A percentile compares a stretch with the other conserved stretches of the same genome.
phyloP scores from a whole-genome alignment of 805 yeast genomes.

The Pichia rugopelliculosa region DNA sequence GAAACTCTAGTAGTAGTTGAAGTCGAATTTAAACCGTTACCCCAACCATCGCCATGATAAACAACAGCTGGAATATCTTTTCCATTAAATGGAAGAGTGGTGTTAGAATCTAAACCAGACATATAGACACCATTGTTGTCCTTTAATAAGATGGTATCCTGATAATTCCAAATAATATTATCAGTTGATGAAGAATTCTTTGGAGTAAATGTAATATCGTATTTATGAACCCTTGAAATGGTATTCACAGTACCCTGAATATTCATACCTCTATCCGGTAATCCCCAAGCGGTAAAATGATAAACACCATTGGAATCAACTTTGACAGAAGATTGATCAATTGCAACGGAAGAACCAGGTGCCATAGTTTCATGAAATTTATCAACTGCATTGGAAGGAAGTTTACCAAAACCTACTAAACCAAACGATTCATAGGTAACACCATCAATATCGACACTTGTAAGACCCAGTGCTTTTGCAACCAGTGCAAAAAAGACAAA shows the following conservation, averaged over 20 bases:
- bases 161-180: conserved; percentile 23
- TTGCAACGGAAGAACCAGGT: conserved; percentile 26
- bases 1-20: conserved; percentile 23
- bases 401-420: conserved; percentile 24
- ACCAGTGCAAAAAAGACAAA: conserved; percentile 7
- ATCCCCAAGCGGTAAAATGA: conserved; percentile 23
- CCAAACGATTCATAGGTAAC: conserved; percentile 22
- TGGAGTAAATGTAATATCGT: conserved; percentile 22
- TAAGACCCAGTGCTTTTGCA: conserved; percentile 9
- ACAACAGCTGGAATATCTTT: conserved; percentile 22
- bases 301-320: conserved; percentile 20
- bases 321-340: conserved; percentile 20
- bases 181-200: conserved; percentile 13
- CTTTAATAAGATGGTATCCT: conserved; percentile 25
- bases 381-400: conserved; percentile 23
- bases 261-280: conserved; percentile 31
- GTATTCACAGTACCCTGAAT: conserved; percentile 27
- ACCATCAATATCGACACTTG: conserved; percentile 19
- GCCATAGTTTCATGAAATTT: conserved; percentile 27
- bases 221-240: conserved; percentile 23
- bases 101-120: conserved; percentile 27
- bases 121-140: conserved; percentile 25
- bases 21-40: conserved; percentile 16
- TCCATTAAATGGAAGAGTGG: conserved; percentile 21
- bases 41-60: conserved; percentile 28